Conservation (phyloP, 2,329 filamentous ascomycete genomes). For the Colletotrichum limetticola region DNA sequence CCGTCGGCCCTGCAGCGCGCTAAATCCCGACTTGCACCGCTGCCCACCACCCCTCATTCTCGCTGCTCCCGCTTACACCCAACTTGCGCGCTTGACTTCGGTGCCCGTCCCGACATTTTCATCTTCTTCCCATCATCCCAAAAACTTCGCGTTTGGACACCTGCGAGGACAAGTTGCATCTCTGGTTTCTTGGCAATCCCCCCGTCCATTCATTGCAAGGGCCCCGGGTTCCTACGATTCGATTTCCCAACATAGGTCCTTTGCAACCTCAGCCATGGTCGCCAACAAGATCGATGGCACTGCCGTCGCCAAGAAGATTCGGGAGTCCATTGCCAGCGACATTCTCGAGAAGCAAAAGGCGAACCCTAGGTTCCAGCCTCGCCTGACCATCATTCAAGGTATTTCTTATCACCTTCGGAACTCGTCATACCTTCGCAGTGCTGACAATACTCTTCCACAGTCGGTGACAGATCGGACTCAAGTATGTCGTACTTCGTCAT, state of each 20-base stretch:
- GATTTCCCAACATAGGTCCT: slow-evolving; percentile 38
- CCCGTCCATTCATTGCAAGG: slow-evolving; percentile 24
- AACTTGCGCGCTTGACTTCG: slow-evolving; percentile 14
- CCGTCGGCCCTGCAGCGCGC: slow-evolving; percentile 27
- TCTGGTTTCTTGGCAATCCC: slow-evolving; percentile 17
- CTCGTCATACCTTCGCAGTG: background rate
- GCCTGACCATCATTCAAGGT: slow-evolving; percentile 96
- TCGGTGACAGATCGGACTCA: slow-evolving; percentile 93
- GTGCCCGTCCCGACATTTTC: slow-evolving; percentile 8
- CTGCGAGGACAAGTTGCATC: slow-evolving; percentile 22
- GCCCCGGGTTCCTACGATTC: slow-evolving; percentile 13
- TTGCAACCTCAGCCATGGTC: slow-evolving; percentile 75
- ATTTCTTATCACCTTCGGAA: slow-evolving; percentile 41
- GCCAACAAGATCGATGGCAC: slow-evolving; percentile 95
- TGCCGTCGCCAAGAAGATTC: slow-evolving; percentile 91
- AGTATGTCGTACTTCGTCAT: slow-evolving; percentile 64
- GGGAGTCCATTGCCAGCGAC: slow-evolving; percentile 81
- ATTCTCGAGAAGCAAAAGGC: slow-evolving; percentile 83
- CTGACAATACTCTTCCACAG: slow-evolving; percentile 54
- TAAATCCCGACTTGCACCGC: slow-evolving; percentile 22
- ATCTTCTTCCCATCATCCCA: slow-evolving; percentile 7
- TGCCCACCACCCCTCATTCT: slow-evolving; percentile 27
- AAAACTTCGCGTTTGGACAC: slow-evolving; percentile 8
- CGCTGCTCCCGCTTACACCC: slow-evolving; percentile 30
- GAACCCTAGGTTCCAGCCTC: slow-evolving; percentile 90